A percentile compares a stretch with the other conserved stretches of the same genome.
These are phyloP conservation scores for Xylaria sp. DNA, from an alignment of 2,329 filamentous ascomycete genomes.

Conservation along the genomic window DNA sequence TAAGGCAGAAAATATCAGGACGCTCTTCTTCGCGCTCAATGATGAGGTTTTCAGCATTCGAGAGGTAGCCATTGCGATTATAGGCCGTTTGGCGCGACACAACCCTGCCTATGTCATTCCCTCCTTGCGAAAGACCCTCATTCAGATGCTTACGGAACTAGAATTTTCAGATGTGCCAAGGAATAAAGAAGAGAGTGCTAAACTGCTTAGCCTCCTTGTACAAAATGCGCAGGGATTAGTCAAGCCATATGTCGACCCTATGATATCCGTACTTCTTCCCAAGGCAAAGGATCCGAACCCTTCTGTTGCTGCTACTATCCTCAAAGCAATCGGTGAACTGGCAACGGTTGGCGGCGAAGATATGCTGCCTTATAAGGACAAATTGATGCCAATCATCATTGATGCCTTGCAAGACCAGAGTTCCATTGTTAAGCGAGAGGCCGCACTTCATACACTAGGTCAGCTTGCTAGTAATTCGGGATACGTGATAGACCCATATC, in stretches of 20 bases:
- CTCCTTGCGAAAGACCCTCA: conserved; percentile 90
- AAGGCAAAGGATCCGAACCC: conserved; percentile 88
- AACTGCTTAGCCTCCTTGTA: conserved; percentile 90
- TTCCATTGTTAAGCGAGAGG: conserved; percentile 88
- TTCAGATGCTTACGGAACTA: conserved; percentile 95
- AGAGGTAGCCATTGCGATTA: conserved; percentile 95
- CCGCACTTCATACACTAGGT: conserved; percentile 88
- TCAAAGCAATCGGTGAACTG: conserved; percentile 93
- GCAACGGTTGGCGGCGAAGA: conserved; percentile 93
- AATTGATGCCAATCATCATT: conserved; percentile 94
- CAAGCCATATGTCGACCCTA: conserved; percentile 95
- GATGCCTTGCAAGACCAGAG: conserved; percentile 94
- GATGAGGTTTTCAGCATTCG: conserved; percentile 93
- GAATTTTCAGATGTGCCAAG: conserved; percentile 94
- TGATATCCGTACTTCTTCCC: conserved; percentile 92
- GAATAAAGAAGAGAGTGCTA: conserved; percentile 96
- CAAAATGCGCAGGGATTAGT: conserved; percentile 93
- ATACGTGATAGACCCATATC: conserved; percentile 96
- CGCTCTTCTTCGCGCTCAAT: conserved; percentile 93
- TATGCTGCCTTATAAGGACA: conserved; percentile 90
- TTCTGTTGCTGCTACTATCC: conserved; percentile 91
- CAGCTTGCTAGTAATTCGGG: conserved; percentile 95
- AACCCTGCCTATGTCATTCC: conserved; percentile 99
- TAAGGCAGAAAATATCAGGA: conserved; percentile 96
- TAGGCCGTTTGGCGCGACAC: conserved; percentile 87